A percentile compares a stretch with the other conserved stretches of the same genome.
Conservation (phyloP, 2,329 filamentous ascomycete species). For the Dothistroma septosporum region DNA sequence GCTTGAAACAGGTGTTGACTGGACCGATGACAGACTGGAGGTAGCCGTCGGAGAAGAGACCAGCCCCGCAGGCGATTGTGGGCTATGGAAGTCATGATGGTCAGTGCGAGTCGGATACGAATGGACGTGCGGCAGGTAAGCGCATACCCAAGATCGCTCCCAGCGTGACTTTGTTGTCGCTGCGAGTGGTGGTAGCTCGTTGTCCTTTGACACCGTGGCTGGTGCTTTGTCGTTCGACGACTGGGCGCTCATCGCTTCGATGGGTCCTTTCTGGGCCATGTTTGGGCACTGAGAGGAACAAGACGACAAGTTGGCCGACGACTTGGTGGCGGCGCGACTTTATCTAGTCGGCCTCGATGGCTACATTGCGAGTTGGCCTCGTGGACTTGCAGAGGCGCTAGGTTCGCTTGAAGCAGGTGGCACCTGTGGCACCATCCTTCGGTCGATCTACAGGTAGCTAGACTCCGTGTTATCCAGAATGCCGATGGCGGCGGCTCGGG, state of each 20-base stretch:
- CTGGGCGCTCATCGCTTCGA: neutral
- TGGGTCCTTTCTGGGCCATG: neutral
- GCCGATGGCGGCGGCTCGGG: too few relatives aligned
- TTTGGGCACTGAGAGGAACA: neutral
- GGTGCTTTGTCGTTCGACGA: neutral
- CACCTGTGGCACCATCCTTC: too few relatives aligned
- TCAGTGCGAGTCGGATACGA: too few relatives aligned
- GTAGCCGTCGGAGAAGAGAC: slow-evolving; percentile 88
- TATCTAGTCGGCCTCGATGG: neutral
- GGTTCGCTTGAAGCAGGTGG: neutral
- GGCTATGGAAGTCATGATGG: slow-evolving; percentile 45
- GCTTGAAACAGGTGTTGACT: slow-evolving; percentile 70
- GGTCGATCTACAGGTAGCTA: too few relatives aligned
- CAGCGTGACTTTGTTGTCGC: neutral
- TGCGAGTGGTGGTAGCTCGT: neutral
- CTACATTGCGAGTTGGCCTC: neutral
- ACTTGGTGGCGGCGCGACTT: neutral
- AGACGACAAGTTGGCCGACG: neutral
- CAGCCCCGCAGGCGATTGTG: slow-evolving; percentile 82
- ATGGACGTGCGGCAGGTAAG: too few relatives aligned
- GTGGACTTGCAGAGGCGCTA: neutral
- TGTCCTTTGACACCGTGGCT: neutral
- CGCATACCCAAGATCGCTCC: neutral
- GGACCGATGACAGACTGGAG: slow-evolving; percentile 88
- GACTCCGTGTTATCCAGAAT: too few relatives aligned